A percentile compares a stretch with the other conserved stretches of the same genome.
phyloP scores from a whole-genome alignment of 1,139 yeast species.

The Candida sp. region DNA sequence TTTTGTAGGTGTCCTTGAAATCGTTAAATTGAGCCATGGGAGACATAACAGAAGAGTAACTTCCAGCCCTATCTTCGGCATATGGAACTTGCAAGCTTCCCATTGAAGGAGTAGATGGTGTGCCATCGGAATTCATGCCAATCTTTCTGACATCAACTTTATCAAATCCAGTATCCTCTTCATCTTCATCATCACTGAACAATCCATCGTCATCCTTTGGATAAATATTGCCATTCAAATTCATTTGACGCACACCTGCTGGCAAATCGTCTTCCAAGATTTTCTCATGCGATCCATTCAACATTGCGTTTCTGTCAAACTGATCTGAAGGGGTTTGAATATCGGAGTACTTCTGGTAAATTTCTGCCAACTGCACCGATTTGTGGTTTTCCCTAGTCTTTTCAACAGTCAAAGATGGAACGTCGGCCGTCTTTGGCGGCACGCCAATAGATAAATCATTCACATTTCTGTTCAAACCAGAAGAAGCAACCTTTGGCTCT shows the following conservation, averaged over 20 bases:
- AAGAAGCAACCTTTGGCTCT: conserved; percentile 10
- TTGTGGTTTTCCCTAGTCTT: conserved; percentile 23
- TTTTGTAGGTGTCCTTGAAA: conserved; percentile 49
- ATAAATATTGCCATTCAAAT: conserved; percentile 33
- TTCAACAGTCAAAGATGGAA: not conserved
- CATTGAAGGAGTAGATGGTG: conserved; percentile 10
- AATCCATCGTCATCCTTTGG: conserved; percentile 44
- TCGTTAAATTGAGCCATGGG: conserved; percentile 59
- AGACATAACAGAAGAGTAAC: conserved; percentile 47
- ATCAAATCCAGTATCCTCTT: conserved; percentile 23
- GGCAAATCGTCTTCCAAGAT: conserved; percentile 42
- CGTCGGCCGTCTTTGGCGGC: not conserved
- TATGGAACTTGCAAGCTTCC: conserved; percentile 28
- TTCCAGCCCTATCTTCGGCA: conserved; percentile 34
- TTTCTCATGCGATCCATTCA: conserved; percentile 42
- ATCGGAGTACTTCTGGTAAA: conserved; percentile 48
- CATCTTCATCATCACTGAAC: conserved; percentile 32
- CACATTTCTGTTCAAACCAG: conserved; percentile 11
- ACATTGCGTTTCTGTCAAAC: conserved; percentile 33
- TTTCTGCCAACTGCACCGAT: conserved; percentile 48
- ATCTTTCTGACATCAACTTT: conserved; percentile 31
- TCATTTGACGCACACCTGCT: conserved; percentile 30
- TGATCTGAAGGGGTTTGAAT: conserved; percentile 49
- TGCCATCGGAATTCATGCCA: conserved; percentile 18
- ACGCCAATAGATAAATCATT: conserved; percentile 13